Percentiles rank a stretch among this genome's conserved stretches.
Evolutionary conservation across 495 filamentous ascomycete genomes (phyloP).

Genomic region (Geoglossum glabrum): DNA sequence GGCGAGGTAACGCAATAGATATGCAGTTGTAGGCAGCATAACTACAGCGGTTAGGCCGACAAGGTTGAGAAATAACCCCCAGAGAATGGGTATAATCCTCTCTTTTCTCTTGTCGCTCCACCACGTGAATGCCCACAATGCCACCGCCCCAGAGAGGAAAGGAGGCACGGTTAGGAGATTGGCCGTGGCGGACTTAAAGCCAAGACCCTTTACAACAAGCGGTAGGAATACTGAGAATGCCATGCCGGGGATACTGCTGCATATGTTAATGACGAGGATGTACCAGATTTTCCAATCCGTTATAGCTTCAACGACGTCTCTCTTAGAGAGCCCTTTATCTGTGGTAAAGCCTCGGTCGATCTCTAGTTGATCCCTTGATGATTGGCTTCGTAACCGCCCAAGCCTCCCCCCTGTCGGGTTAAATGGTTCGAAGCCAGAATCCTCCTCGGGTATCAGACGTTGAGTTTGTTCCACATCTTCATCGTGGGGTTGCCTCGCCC

Average conservation of each 20-base stretch:
- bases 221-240: constrained; percentile 38
- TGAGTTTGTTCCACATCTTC: not conserved
- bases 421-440: not conserved
- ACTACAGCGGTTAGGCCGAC: constrained; percentile 25
- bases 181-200: constrained; percentile 23
- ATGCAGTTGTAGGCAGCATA: constrained; percentile 15
- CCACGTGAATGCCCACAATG: constrained; percentile 26
- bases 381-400: not conserved
- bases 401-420: not conserved
- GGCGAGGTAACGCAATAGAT: constrained; percentile 23
- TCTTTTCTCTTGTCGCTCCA: constrained; percentile 24
- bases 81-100: constrained; percentile 30
- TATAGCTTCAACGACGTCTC: constrained; percentile 28
- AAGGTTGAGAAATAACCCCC: constrained; percentile 25
- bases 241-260: constrained; percentile 28
- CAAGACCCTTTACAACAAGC: constrained; percentile 26
- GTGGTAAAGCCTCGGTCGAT: constrained; percentile 7
- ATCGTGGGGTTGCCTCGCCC: not conserved
- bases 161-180: constrained; percentile 39
- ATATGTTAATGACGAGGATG: constrained; percentile 31
- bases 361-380: not conserved
- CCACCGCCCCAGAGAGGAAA: constrained; percentile 27
- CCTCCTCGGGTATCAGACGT: not conserved
- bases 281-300: constrained; percentile 32
- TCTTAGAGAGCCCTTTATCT: constrained; percentile 21